Base-by-base conservation (phyloP, 805 yeast species). In the Yamadazyma akitaensis region DNA sequence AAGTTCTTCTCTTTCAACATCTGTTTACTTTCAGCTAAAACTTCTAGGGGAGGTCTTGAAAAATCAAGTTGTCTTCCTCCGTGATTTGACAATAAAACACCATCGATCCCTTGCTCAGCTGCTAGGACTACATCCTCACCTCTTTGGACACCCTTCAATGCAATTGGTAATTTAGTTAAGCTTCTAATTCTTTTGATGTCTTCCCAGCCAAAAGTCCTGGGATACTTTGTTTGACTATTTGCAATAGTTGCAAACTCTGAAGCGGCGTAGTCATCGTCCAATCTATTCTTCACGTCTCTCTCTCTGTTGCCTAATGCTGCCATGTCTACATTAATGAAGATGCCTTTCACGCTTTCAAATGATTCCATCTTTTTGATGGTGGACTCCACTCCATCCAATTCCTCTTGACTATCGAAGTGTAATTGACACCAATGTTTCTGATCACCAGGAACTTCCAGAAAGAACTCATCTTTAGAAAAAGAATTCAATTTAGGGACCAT, bases 61-160 rank as follows among this genome's bases (percentile, higher is more conserved):
- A 80, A 85, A 66, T 88, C 96, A 48, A 88, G 69, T 65, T 88
- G 96, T 50, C 96, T 75, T 41, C 96, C 96, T 50, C 96, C 96
- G 64, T 88, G 96, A 60, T 88, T 88, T 1, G 95, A 87, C 41
- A 88, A 57, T 5, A 89, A 86, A 16, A 88, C 84, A 37, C 91
- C 96, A 31, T 81, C 77, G 24, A 79, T 76, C 3, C 94, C 94
- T 53, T 73, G 63, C 53, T 85, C 83, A 8, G 80, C 81, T 0
- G 96, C 96, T 54, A 68, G 64, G 14, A 87, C 61, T 0, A 86
- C 89, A 60, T 89, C 96, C 52, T 85, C 94, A 39, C 79, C 80
- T 28, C 91, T 70, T 64, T 87, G 95, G 18, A 88, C 82, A 47
- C 96, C 96, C 62, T 88, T 88, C 17, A 75, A 64, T 51, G 72